These are phyloP conservation scores for Kwoniella shivajii DNA, from an alignment of 1,284 basidiomycete genomes.

Conservation along the genomic window DNA sequence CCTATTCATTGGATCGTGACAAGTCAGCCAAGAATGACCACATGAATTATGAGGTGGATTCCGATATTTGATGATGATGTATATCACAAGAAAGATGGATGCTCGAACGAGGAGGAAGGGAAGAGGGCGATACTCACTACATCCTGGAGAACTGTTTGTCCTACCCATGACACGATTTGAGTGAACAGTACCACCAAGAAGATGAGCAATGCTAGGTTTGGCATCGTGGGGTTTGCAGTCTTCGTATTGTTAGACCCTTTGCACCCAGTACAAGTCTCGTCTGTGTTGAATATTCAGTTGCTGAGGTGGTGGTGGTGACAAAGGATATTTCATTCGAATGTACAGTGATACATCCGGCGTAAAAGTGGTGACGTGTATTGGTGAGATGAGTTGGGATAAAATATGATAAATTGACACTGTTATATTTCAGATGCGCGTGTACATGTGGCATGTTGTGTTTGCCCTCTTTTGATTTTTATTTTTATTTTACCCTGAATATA, in stretches of 20 bases:
- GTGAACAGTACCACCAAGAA: conserved; percentile 78
- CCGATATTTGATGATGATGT: not conserved
- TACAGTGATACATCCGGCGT: not conserved
- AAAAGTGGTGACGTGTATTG: conserved; percentile 10
- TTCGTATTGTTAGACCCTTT: too few relatives aligned
- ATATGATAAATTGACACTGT: not conserved
- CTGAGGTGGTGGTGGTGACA: too few relatives aligned
- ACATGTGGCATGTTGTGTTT: too few relatives aligned
- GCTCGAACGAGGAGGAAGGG: too few relatives aligned
- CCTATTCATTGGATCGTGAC: too few relatives aligned
- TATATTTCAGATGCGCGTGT: too few relatives aligned
- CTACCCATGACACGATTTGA: conserved; percentile 83
- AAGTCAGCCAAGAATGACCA: not conserved
- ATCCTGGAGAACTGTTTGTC: conserved; percentile 76
- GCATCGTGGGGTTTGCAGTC: conserved; percentile 32
- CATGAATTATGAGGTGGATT: too few relatives aligned
- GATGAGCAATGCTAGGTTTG: conserved; percentile 70
- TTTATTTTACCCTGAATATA: too few relatives aligned
- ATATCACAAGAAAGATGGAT: not conserved
- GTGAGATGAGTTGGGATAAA: not conserved
- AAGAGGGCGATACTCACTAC: conserved; percentile 67
- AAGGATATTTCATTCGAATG: not conserved
- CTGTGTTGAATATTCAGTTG: too few relatives aligned
- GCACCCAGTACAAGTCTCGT: too few relatives aligned
- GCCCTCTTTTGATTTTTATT: too few relatives aligned